Base-by-base conservation (phyloP, 164 flowering plant species). In the Aristolochia contorta region DNA sequence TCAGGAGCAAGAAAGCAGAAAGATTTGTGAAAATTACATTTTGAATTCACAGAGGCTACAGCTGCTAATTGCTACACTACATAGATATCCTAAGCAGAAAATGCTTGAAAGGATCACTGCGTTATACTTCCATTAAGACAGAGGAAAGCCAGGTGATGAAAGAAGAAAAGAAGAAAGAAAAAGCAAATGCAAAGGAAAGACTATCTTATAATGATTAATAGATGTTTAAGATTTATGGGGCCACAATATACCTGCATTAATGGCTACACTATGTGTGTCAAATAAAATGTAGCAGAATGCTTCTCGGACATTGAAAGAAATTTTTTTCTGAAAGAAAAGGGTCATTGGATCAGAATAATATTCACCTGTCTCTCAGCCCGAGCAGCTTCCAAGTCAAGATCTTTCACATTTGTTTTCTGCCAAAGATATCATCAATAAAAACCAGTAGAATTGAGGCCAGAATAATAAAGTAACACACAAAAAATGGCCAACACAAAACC, bases 381-480 rank as follows among this genome's bases (percentile, higher is more conserved):
- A 37, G 96, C 97, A 70, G 99, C 85, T 64, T 83, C 92, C 78
- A 93, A 61, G 65, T 93, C 86, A 49, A 93, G 96, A 49, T 93
- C 97, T 77, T 78, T 84, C 30, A 85, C 78, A 59, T 89, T 90
- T 60, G 76, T 75, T 81, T 81, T 90, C 99, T 93, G 85, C 64
- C 63, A 72, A 71, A 41, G 32, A 58, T 22, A 19, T 14, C 21
- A 51, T 60, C 62, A 71, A 56, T 54, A 46, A 24, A 32, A 51
- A 52, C 41, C 5, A 41, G 53, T 23, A 54, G 16, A n/a, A 21
- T 65, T 46, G 18, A 56, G 16, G 43, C 37, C 49, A 21, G 50
- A 57, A 22, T n/a, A 54, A 53, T 57, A 37, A 60, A 13, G 41
- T 24, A 60, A 14, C 13, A 41, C 47, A 16, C 18, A 60, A 47